Evolutionary conservation across 768 basidiomycete genomes (phyloP).

Genomic region (Agaricus blazei): DNA sequence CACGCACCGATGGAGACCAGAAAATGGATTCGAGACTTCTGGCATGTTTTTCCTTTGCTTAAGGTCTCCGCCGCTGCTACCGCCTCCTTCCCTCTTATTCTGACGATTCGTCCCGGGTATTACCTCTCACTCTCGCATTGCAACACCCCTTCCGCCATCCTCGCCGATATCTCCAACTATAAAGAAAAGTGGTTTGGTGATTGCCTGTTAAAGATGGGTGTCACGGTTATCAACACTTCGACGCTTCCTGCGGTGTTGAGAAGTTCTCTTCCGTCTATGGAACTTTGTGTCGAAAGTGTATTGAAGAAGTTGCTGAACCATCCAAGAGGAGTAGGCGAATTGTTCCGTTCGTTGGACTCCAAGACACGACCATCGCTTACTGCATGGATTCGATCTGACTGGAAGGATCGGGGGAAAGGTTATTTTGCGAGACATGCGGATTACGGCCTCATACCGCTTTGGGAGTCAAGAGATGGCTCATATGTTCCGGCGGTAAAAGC

Average conservation of each 20-base stretch:
- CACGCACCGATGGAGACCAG: neutral
- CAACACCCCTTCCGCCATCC: constrained; percentile 18
- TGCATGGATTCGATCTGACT: neutral
- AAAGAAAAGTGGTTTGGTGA: constrained; percentile 22
- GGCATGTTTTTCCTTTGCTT: constrained; percentile 18
- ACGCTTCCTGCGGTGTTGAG: constrained; percentile 11
- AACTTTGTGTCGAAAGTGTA: neutral
- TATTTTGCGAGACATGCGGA: neutral
- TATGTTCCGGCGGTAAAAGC: constrained; percentile 4
- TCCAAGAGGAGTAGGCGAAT: neutral
- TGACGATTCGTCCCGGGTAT: constrained; percentile 17
- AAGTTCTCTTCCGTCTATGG: neutral
- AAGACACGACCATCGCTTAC: neutral
- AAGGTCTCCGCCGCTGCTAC: constrained; percentile 14
- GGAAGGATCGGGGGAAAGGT: neutral
- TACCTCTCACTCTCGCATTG: constrained; percentile 30
- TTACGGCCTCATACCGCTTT: neutral
- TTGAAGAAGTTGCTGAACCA: neutral
- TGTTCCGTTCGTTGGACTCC: neutral
- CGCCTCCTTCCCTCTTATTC: constrained; percentile 27
- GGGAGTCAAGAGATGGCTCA: neutral
- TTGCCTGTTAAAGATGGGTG: constrained; percentile 18
- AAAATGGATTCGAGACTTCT: constrained; percentile 29
- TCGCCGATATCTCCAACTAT: constrained; percentile 14
- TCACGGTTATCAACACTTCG: constrained; percentile 12